Conservation (phyloP, 441 rosid species). For the Manihot esculenta region DNA sequence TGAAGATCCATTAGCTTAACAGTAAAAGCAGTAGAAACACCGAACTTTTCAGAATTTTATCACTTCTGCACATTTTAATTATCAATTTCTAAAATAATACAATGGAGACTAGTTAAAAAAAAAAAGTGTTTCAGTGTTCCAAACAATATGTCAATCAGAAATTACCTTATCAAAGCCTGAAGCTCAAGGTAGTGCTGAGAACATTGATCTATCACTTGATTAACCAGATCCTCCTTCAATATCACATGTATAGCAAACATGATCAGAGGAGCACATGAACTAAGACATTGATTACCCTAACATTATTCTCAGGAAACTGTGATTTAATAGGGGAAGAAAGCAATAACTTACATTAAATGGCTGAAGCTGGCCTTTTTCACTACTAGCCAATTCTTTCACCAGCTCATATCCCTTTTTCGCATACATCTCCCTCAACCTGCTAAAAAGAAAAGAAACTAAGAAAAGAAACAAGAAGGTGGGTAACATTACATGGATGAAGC, state of each 20-base stretch:
- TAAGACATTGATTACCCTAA: not conserved
- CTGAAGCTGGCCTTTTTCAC: slow-evolving; percentile 74
- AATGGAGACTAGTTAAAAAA: no score
- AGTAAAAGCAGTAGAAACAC: not conserved
- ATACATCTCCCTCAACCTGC: slow-evolving; percentile 44
- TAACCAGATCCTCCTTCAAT: slow-evolving; percentile 63
- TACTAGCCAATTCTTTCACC: slow-evolving; percentile 56
- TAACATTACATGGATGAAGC: no score
- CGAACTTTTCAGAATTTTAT: slow-evolving; percentile 1
- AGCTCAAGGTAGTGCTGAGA: slow-evolving; percentile 63
- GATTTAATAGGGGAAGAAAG: not conserved
- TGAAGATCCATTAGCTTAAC: not conserved
- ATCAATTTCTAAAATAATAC: not conserved
- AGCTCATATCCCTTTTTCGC: slow-evolving; percentile 76
- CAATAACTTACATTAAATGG: slow-evolving; percentile 55
- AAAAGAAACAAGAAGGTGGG: no score
- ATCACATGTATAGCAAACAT: slow-evolving; percentile 10
- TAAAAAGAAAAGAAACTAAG: not conserved
- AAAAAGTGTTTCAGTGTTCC: not conserved
- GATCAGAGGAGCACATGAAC: not conserved
- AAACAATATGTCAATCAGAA: not conserved
- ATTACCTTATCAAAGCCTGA: slow-evolving; percentile 73
- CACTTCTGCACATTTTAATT: not conserved
- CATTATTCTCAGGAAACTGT: not conserved
- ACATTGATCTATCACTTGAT: slow-evolving; percentile 71